Evolutionary conservation across 164 flowering plant species (phyloP).

Genomic region (Pachysandra terminalis): DNA sequence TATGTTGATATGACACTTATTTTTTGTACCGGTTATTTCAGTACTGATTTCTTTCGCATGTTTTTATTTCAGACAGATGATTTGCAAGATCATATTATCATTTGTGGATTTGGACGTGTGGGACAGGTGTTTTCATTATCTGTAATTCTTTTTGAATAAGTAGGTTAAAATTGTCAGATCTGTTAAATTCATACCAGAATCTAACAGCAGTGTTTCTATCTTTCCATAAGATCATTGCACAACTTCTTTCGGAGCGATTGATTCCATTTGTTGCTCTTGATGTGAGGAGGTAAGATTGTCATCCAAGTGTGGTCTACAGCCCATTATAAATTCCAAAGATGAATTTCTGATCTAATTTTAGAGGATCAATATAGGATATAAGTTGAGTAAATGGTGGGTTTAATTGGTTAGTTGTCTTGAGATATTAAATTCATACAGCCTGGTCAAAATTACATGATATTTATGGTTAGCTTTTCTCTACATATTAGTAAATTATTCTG

Average conservation of each 20-base stretch:
- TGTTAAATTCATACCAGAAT: not conserved
- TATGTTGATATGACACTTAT: not conserved
- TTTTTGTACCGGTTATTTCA: slow-evolving; percentile 1
- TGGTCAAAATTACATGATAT: too few species aligned
- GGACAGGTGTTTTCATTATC: slow-evolving; percentile 69
- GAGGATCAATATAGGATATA: not conserved
- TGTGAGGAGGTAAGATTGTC: slow-evolving; percentile 74
- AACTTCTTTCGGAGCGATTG: slow-evolving; percentile 94
- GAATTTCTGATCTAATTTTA: not conserved
- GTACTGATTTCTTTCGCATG: slow-evolving; percentile 6
- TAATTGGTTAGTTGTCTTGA: not conserved
- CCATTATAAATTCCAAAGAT: not conserved
- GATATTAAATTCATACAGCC: not conserved
- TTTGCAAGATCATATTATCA: slow-evolving; percentile 97
- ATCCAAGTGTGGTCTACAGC: not conserved
- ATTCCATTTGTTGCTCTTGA: slow-evolving; percentile 99
- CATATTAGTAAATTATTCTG: too few species aligned
- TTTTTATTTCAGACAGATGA: slow-evolving; percentile 86
- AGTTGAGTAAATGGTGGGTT: not conserved
- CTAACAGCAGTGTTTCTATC: slow-evolving; percentile 3
- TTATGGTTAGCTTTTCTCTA: not conserved
- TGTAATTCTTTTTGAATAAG: not conserved
- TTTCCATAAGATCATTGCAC: slow-evolving; percentile 81
- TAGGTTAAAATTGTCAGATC: not conserved
- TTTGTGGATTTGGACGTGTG: slow-evolving; percentile 99